Evolutionary conservation across 345 rosid species (phyloP).

Genomic region (Barbarea vulgaris): DNA sequence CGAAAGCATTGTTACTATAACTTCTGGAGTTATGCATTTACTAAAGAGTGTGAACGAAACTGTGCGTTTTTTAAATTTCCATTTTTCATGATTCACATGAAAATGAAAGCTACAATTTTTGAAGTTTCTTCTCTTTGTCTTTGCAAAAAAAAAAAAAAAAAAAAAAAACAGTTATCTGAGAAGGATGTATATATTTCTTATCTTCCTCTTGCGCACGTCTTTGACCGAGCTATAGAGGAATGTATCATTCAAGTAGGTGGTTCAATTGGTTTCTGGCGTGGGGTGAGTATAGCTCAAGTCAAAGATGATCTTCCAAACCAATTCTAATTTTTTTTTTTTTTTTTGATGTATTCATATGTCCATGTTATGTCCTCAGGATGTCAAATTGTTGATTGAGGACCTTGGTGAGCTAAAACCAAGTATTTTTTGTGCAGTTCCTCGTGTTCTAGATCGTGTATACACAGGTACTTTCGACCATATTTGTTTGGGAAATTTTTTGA

Average conservation of each 20-base stretch:
- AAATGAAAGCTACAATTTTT: neutral
- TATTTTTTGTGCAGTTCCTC: constrained; percentile 95
- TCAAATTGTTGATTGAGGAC: constrained; percentile 85
- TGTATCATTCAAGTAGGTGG: constrained; percentile 74
- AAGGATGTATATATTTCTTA: constrained; percentile 85
- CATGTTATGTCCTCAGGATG: constrained; percentile 55
- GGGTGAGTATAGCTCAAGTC: constrained; percentile 58
- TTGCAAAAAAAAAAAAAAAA: neutral
- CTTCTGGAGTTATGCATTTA: constrained; percentile 72
- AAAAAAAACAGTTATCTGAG: constrained; percentile 20
- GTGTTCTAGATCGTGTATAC: constrained; percentile 83
- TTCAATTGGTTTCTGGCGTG: constrained; percentile 92
- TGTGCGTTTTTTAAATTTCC: constrained; percentile 43
- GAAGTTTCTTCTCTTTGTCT: neutral
- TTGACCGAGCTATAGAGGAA: constrained; percentile 93
- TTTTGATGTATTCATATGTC: neutral
- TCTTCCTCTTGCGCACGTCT: constrained; percentile 98
- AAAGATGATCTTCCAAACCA: neutral
- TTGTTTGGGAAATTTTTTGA: too few species aligned
- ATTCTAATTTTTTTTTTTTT: neutral
- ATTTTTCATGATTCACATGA: neutral
- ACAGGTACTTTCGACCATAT: constrained; percentile 43
- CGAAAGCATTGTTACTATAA: constrained; percentile 70
- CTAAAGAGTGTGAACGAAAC: constrained; percentile 61
- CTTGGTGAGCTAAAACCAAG: constrained; percentile 90